Evolutionary conservation across 352 stramenopile species (phyloP).

Genomic region (Saprolegnia diclina): DNA sequence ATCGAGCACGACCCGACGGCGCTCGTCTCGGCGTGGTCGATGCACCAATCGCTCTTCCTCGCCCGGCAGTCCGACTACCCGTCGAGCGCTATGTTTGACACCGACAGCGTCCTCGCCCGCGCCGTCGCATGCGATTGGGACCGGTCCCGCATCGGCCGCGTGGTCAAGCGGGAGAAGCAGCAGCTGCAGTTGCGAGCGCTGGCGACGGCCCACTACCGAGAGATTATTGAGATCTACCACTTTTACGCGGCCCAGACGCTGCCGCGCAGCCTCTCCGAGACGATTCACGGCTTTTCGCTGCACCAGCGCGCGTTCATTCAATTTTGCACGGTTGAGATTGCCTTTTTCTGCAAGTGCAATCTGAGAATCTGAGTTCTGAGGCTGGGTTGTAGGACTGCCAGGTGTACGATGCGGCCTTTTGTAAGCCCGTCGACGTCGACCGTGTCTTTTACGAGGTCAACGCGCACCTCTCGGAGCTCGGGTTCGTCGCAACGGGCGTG

Average conservation of each 20-base stretch:
- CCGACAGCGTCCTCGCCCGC: background rate
- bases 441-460: slow-evolving; percentile 8
- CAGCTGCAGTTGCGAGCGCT: background rate
- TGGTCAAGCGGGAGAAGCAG: background rate
- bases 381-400: slow-evolving; percentile 10
- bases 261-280: background rate
- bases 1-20: background rate
- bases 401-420: background rate
- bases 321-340: background rate
- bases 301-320: background rate
- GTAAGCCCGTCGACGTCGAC: background rate
- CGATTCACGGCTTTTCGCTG: background rate
- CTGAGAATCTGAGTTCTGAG: background rate
- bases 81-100: background rate
- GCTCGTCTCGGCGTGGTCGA: background rate
- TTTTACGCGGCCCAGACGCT: background rate
- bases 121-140: background rate
- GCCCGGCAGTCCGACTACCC: background rate
- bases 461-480: background rate
- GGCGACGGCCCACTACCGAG: background rate
- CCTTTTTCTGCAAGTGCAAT: background rate
- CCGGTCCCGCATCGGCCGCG: background rate
- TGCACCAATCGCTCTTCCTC: background rate
- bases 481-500: background rate
- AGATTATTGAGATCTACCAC: background rate